Evolutionary conservation across 257 asterid genomes (phyloP), one percentile per base, ranked within the genome.

Genomic region (Nicotiana tabacum): DNA sequence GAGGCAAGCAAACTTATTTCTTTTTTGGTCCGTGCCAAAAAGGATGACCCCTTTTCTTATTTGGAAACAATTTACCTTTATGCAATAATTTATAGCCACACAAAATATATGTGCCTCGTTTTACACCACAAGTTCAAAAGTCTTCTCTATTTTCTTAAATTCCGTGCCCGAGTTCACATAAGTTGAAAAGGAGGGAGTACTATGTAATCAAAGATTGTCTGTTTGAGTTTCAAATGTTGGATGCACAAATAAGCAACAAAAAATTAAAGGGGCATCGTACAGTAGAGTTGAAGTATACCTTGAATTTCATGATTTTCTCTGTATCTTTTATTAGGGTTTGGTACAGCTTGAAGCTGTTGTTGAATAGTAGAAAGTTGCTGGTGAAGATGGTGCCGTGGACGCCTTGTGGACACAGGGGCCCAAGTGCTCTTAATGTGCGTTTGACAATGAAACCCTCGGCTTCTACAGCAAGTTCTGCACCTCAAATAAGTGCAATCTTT

Each of bases 401-500:
- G 94, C 74, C 96, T 37, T 46, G 64, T 85, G 0, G 92, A 85
- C 11, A 90, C 90, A 37, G 98, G 97, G 10, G 91, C 87, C 98
- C 98, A 94, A 69, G 98, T 94, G 89, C 97, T 94, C 81, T 85
- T 91, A n/a, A 94, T 90, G 81, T 94, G 98, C 2, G 97, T 94
- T 72, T 86, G 91, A 83, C 98, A 94, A 65, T 89, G 91, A 68
- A 89, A 92, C 9, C 95, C 96, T 62, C 97, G 90, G 85, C 85
- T 85, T 81, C 86, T 92, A 58, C 97, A 94, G 86, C 98, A 94
- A 81, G 95, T 92, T 67, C 98, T 88, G 65, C 98, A 94, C 81
- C 97, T 56, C 77, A 86, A 57, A 65, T 86, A 89, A 18, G 78
- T 81, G 56, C 98, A 94, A 58, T 91, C 98, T 82, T 87, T 92